Base-by-base conservation (phyloP, 2,329 filamentous ascomycete genomes). In the Amesomyces nigricolor region DNA sequence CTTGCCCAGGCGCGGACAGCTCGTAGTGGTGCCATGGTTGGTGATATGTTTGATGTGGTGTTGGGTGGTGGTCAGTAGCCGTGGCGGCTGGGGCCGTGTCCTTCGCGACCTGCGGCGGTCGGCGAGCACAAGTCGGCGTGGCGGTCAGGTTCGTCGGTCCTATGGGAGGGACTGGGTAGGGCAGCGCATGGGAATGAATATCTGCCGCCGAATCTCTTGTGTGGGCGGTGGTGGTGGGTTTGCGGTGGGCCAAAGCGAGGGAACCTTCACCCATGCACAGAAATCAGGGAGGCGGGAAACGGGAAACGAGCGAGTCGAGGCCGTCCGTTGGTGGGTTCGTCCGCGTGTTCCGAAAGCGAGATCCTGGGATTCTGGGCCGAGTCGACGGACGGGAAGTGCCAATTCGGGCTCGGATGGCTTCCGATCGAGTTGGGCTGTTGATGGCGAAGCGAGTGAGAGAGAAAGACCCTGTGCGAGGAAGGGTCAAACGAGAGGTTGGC, bases 21-120 rank as follows among this genome's bases (percentile, higher is more conserved):
- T 45, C 54, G 57, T 51, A 19, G 58, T 29, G 42, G 19, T 49
- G 59, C 55, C 64, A 64, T 64, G 50, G 53, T 32, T 42, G 53
- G 56, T 49, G 39, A 47, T 19, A 37, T 49, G 46, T 11, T 54
- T 47, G 46, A 43, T 32, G 22, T 16, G 17, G 42, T 22, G 17
- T 13, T 11, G 22, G 29, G 32, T 43, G 37, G 32, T 26, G 19
- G 16, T 13, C 16, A 35, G 17, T 10, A 19, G 37, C 22, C 32
- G n/a, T 44, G 13, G 26, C 13, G 17, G 17, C 17, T 44, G 22
- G 19, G 19, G 42, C 22, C 42, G 42, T 38, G 17, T 19, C 11
- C 17, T 19, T 48, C 29, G 46, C 8, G 16, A 30, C 17, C 32
- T 48, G 17, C 37, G 14, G 14, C 29, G 42, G 50, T 29, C 10